Conservation (phyloP, 257 asterid genomes). For the Fraxinus cuspidata region DNA sequence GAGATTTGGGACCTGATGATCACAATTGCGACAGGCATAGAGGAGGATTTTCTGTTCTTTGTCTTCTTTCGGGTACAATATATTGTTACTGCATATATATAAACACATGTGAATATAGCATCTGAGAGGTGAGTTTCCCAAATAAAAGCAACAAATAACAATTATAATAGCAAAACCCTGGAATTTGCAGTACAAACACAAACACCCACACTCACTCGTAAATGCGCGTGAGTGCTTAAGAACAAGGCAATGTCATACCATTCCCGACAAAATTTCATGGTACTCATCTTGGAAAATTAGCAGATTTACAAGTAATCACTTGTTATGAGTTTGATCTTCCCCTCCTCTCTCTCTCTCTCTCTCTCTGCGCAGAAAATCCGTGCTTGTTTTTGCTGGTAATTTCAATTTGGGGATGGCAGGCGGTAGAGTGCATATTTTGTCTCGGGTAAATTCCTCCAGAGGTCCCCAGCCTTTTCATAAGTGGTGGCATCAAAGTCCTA, state of each 20-base stretch:
- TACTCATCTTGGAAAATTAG: constrained; percentile 65
- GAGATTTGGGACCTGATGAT: constrained; percentile 64
- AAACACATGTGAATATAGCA: not conserved
- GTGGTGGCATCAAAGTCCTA: too few species aligned
- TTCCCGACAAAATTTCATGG: constrained; percentile 99
- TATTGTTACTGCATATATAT: constrained; percentile 55
- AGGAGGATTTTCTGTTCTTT: constrained; percentile 78
- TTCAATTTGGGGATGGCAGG: not conserved
- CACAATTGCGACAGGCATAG: constrained; percentile 89
- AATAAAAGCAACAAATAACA: not conserved
- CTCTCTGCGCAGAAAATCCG: not conserved
- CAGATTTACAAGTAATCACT: not conserved
- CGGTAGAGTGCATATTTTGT: too few species aligned
- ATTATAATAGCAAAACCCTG: not conserved
- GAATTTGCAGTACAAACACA: not conserved
- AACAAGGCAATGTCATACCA: constrained; percentile 48
- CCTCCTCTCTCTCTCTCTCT: not conserved
- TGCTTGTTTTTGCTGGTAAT: not conserved
- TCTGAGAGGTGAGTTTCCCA: not conserved
- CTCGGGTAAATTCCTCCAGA: too few species aligned
- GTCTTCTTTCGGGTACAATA: constrained; percentile 84
- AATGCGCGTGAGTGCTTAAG: not conserved
- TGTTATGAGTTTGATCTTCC: not conserved
- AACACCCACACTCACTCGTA: not conserved
- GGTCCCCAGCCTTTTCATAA: too few species aligned